Conservation (phyloP, 371 early-diverging fungal species). For the Dichotomocladium elegans region DNA sequence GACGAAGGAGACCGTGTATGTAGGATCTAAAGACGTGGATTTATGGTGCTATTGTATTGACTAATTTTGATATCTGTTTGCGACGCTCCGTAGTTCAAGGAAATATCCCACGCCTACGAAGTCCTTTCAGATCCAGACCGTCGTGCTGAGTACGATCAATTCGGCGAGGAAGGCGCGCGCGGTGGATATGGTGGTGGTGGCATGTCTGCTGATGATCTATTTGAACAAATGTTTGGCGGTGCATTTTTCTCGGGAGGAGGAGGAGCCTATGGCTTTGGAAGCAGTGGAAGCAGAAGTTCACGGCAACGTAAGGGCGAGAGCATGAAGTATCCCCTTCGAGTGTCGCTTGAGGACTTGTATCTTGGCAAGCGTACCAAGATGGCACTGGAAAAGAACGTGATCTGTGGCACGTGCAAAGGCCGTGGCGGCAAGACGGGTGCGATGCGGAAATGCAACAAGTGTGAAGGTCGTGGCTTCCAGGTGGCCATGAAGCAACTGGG, state of each 20-base stretch:
- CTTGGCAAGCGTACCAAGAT: slow-evolving; percentile 56
- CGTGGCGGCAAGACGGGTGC: slow-evolving; percentile 48
- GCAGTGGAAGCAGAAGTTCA: slow-evolving; percentile 5
- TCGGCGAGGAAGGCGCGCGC: slow-evolving; percentile 84
- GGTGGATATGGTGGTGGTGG: slow-evolving; percentile 36
- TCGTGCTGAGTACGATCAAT: slow-evolving; percentile 82
- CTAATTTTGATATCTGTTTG: too few species aligned
- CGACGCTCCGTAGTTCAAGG: slow-evolving; percentile 78
- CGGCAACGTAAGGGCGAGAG: slow-evolving; percentile 62
- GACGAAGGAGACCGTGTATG: slow-evolving; percentile 42
- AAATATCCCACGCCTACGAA: slow-evolving; percentile 93
- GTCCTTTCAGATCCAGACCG: slow-evolving; percentile 87
- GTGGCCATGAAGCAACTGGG: slow-evolving; percentile 91
- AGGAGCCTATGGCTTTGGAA: slow-evolving; percentile 9
- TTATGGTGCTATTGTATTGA: slow-evolving; percentile 4
- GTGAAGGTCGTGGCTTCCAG: slow-evolving; percentile 90
- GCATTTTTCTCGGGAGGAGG: slow-evolving; percentile 11
- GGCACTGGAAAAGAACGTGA: slow-evolving; percentile 35
- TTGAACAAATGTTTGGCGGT: slow-evolving; percentile 73
- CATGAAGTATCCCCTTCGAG: slow-evolving; percentile 56
- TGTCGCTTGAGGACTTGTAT: slow-evolving; percentile 85
- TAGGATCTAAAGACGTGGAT: neutral
- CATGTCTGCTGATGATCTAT: slow-evolving; percentile 58
- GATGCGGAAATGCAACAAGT: slow-evolving; percentile 71
- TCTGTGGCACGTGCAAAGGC: slow-evolving; percentile 67